A percentile compares a stretch with the other conserved stretches of the same genome.
Conservation (phyloP, 177 flowering plant species). For the Telopea speciosissima region DNA sequence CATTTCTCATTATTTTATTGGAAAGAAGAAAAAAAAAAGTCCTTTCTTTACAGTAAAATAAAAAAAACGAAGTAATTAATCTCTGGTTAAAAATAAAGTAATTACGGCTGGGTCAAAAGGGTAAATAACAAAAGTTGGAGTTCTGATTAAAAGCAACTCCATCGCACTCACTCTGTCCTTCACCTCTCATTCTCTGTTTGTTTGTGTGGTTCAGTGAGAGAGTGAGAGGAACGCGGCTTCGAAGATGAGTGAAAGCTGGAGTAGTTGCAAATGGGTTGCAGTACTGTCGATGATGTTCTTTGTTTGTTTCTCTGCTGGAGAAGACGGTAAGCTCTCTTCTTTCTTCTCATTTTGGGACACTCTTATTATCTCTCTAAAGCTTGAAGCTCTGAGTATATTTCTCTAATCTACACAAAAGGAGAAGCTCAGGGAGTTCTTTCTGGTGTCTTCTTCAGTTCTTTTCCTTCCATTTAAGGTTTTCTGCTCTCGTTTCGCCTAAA, state of each 20-base stretch:
- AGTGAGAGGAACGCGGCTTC: conserved; percentile 3
- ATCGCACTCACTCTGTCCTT: neutral
- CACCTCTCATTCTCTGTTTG: conserved; percentile 3
- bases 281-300: conserved; percentile 19
- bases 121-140: too few relatives aligned
- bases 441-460: neutral
- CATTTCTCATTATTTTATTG: neutral
- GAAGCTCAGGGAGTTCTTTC: neutral
- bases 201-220: conserved; percentile 2
- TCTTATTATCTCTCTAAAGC: neutral
- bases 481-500: neutral
- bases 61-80: neutral
- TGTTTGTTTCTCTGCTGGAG: conserved; percentile 18
- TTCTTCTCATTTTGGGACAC: neutral
- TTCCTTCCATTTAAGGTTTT: neutral
- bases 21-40: neutral
- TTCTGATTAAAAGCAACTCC: too few relatives aligned
- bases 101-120: too few relatives aligned
- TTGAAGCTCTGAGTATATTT: neutral
- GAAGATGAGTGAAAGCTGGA: conserved; percentile 23
- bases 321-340: conserved; percentile 29
- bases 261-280: conserved; percentile 23
- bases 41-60: neutral
- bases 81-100: too few relatives aligned
- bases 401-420: neutral